Conservation (phyloP, 1,284 basidiomycete genomes). For the Puccinia polysora region DNA sequence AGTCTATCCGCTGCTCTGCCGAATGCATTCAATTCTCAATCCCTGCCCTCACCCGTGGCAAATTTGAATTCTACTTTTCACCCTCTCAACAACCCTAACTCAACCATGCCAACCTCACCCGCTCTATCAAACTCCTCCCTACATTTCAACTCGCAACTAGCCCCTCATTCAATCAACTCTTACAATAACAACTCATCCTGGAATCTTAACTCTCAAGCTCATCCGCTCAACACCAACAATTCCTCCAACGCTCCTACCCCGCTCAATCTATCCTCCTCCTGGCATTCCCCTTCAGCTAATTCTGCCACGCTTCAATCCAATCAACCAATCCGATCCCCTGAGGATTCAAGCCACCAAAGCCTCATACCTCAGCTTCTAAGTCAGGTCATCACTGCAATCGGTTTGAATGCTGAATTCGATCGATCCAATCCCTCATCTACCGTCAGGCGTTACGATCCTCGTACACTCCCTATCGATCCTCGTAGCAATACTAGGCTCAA, state of each 20-base stretch:
- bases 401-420: conserved; percentile 39
- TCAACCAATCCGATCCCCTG: not conserved
- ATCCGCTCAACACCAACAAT: conserved; percentile 28
- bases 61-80: conserved; percentile 11
- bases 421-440: conserved; percentile 20
- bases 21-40: conserved; percentile 24
- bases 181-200: conserved; percentile 1
- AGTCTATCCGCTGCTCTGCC: not conserved
- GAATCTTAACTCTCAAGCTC: conserved; percentile 6
- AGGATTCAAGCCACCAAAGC: conserved; percentile 16
- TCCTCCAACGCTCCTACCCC: not conserved
- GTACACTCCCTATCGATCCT: conserved; percentile 41
- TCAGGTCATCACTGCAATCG: conserved; percentile 42
- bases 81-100: conserved; percentile 3
- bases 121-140: conserved; percentile 40
- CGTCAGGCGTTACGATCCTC: conserved; percentile 34
- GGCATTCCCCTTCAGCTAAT: conserved; percentile 3
- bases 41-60: not conserved
- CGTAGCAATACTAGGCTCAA: conserved; percentile 16
- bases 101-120: conserved; percentile 26
- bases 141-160: conserved; percentile 24
- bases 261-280: not conserved
- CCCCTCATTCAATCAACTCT: conserved; percentile 5
- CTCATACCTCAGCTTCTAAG: conserved; percentile 13
- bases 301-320: conserved; percentile 18